Conservation (phyloP, 108 stramenopile genomes). For the Cyclotella cryptica region DNA sequence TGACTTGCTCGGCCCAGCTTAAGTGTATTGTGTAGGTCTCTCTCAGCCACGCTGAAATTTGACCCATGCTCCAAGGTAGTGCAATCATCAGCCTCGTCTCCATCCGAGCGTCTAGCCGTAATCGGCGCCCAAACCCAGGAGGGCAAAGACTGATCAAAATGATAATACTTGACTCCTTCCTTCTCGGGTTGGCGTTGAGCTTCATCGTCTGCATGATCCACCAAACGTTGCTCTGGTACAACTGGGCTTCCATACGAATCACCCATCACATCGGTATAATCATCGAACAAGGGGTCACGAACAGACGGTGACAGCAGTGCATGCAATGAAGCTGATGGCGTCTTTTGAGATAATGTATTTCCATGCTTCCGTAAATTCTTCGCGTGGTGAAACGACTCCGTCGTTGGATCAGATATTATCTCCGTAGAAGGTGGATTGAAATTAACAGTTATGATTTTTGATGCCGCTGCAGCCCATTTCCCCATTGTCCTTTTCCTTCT, state of each 20-base stretch:
- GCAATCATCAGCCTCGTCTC: neutral
- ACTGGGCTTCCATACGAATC: neutral
- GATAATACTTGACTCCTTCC: slow-evolving; percentile 14
- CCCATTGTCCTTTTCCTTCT: neutral
- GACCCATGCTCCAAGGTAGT: neutral
- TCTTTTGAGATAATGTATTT: slow-evolving; percentile 4
- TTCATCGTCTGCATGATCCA: too few species aligned
- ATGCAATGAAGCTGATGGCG: slow-evolving; percentile 18
- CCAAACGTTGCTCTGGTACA: neutral
- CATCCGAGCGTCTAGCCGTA: neutral
- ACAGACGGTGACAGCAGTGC: slow-evolving; percentile 19
- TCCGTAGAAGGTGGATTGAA: neutral
- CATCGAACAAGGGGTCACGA: slow-evolving; percentile 38
- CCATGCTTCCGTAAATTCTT: neutral
- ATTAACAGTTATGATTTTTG: neutral
- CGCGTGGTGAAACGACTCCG: neutral
- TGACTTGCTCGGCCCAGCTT: slow-evolving; percentile 22
- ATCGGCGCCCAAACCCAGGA: slow-evolving; percentile 36
- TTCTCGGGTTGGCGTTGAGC: neutral
- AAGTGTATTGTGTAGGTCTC: slow-evolving; percentile 16
- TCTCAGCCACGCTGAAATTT: slow-evolving; percentile 4
- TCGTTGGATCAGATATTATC: neutral
- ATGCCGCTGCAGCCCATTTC: neutral
- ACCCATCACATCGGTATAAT: slow-evolving; percentile 10
- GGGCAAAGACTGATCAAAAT: slow-evolving; percentile 25